Percentiles rank a stretch among this genome's conserved stretches.
Conservation (phyloP, 331 rosid species). For the Pyracantha coccinea region DNA sequence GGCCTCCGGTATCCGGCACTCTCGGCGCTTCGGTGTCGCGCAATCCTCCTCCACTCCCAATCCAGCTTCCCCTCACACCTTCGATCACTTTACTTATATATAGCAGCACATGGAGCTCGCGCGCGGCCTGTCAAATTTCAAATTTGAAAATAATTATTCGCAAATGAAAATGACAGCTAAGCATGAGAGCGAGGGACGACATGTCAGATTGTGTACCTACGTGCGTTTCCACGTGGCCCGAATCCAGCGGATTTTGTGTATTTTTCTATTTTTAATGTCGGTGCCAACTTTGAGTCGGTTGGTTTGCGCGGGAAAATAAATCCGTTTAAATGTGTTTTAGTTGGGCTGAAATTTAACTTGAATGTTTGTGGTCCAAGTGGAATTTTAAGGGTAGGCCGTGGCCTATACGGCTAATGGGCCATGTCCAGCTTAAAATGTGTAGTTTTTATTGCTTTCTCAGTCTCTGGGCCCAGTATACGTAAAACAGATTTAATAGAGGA, state of each 20-base stretch:
- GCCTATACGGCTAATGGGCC: no score
- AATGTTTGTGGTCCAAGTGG: not conserved
- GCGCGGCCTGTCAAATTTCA: not conserved
- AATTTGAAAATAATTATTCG: conserved; percentile 8
- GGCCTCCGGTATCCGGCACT: conserved; percentile 41
- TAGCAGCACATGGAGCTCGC: not conserved
- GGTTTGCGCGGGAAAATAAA: conserved; percentile 51
- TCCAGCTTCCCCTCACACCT: not conserved
- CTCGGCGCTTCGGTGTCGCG: conserved; percentile 45
- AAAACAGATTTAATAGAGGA: no score
- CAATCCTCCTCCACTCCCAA: conserved; percentile 32
- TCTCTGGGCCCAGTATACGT: no score
- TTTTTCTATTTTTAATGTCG: conserved; percentile 19
- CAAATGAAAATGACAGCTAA: conserved; percentile 28
- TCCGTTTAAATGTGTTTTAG: not conserved
- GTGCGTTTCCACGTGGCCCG: not conserved
- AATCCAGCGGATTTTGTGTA: conserved; percentile 16
- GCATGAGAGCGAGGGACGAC: not conserved
- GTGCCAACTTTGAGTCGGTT: conserved; percentile 22
- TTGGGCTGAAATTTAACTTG: not conserved
- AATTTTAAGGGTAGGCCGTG: not conserved
- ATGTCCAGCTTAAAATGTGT: no score
- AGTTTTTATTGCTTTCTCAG: no score
- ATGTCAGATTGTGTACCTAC: not conserved
- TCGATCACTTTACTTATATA: not conserved